These are phyloP conservation scores for Apiotrichum veenhuisii DNA, from an alignment of 1,284 basidiomycete species.

Conservation along the genomic window DNA sequence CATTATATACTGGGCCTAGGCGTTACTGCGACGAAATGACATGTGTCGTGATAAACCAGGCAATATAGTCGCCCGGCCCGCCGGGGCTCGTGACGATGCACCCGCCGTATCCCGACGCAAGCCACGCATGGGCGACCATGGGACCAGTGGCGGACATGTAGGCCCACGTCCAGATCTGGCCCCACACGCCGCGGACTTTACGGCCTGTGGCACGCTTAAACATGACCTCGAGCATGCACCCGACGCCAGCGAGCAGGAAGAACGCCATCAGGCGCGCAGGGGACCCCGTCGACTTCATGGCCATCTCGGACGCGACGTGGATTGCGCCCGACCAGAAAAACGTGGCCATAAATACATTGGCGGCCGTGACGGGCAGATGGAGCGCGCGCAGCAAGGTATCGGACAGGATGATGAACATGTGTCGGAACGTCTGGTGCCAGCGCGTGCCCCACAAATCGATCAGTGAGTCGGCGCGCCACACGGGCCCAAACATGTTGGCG, in stretches of 20 bases:
- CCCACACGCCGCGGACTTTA: conserved; percentile 32
- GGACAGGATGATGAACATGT: background rate
- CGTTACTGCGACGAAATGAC: background rate
- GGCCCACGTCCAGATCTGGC: conserved; percentile 26
- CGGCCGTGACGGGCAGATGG: conserved; percentile 22
- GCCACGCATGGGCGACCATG: conserved; percentile 27
- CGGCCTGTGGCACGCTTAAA: conserved; percentile 22
- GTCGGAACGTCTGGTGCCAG: conserved; percentile 45
- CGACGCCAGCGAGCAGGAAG: conserved; percentile 38
- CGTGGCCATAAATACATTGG: conserved; percentile 26
- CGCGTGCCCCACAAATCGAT: conserved; percentile 47
- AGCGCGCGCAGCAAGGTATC: conserved; percentile 3
- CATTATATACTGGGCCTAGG: too few relatives aligned
- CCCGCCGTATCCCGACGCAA: conserved; percentile 18
- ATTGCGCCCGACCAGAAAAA: conserved; percentile 40
- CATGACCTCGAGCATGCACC: conserved; percentile 19
- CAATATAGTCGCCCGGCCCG: conserved; percentile 3
- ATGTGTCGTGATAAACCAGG: background rate
- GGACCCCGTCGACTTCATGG: conserved; percentile 27
- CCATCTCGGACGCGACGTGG: conserved; percentile 40
- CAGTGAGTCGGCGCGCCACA: conserved; percentile 39
- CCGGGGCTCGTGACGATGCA: background rate
- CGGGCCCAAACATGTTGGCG: conserved; percentile 38
- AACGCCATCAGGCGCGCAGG: conserved; percentile 23
- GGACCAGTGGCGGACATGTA: conserved; percentile 25